Evolutionary conservation across 768 basidiomycete genomes (phyloP).

Genomic region (Postia placenta): DNA sequence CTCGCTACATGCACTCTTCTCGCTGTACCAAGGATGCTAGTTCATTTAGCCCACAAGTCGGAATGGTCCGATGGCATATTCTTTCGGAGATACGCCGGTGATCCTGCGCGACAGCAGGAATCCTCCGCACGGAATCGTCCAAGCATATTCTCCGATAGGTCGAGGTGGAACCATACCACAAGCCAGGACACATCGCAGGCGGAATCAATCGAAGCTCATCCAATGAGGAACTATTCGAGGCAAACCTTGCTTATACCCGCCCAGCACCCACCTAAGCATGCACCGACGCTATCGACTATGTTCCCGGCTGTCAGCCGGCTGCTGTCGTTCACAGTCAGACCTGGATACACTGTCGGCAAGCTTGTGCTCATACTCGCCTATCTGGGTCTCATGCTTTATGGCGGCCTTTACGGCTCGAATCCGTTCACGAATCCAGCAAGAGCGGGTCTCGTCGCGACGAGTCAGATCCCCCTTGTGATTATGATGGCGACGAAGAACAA

Average conservation of each 20-base stretch:
- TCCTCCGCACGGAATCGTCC: too few relatives aligned
- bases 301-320: background rate
- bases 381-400: conserved; percentile 29
- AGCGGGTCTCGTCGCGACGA: conserved; percentile 46
- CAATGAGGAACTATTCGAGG: background rate
- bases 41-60: background rate
- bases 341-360: conserved; percentile 1
- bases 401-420: conserved; percentile 42
- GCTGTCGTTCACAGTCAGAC: background rate
- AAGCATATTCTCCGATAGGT: background rate
- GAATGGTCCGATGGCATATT: background rate
- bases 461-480: conserved; percentile 63
- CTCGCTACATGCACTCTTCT: background rate
- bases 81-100: background rate
- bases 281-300: background rate
- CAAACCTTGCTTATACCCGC: background rate
- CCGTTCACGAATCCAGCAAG: conserved; percentile 45
- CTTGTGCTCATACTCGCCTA: background rate
- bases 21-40: background rate
- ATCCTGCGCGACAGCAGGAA: background rate
- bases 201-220: background rate
- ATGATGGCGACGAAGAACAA: conserved; percentile 68
- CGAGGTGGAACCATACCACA: background rate
- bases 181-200: background rate
- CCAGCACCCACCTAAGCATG: background rate